A percentile compares a stretch with the other conserved stretches of the same genome.
phyloP scores from a whole-genome alignment of 2,329 filamentous ascomycete genomes.

The Neocatenulostroma microsporum region DNA sequence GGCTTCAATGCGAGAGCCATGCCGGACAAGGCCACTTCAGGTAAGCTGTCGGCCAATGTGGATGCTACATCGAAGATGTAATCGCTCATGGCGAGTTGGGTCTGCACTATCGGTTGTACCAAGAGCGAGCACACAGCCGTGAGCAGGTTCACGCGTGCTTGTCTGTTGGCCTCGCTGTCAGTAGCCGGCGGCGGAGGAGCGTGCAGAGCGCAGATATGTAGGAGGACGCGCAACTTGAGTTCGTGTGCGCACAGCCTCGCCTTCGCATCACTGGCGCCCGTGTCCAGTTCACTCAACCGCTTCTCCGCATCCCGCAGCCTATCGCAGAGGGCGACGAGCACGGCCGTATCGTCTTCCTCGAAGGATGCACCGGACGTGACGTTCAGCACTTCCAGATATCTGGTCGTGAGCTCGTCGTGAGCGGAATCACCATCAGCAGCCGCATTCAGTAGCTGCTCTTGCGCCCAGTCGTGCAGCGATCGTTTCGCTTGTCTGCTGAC shows the following conservation, averaged over 20 bases:
- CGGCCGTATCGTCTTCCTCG: slow-evolving; percentile 11
- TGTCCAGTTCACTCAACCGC: too few species aligned
- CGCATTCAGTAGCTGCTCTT: slow-evolving; percentile 30
- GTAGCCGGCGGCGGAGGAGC: slow-evolving; percentile 18
- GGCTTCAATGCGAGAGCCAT: slow-evolving; percentile 17
- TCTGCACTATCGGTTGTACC: slow-evolving; percentile 31
- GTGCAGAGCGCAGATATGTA: slow-evolving; percentile 37
- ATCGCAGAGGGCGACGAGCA: slow-evolving; percentile 17
- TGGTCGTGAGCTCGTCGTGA: slow-evolving; percentile 5
- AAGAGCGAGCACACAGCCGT: slow-evolving; percentile 33
- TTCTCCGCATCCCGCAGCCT: slow-evolving; percentile 19
- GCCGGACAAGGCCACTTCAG: slow-evolving; percentile 31
- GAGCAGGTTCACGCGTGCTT: slow-evolving; percentile 19
- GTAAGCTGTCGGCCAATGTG: slow-evolving; percentile 35
- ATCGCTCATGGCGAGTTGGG: slow-evolving; percentile 30
- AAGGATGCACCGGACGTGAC: slow-evolving; percentile 17
- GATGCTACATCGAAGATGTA: slow-evolving; percentile 39
- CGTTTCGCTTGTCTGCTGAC: slow-evolving; percentile 19
- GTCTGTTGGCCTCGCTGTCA: slow-evolving; percentile 24
- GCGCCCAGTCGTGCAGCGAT: slow-evolving; percentile 25
- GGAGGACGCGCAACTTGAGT: slow-evolving; percentile 27
- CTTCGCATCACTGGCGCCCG: too few species aligned
- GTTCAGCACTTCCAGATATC: slow-evolving; percentile 23
- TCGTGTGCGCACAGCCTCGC: too few species aligned
- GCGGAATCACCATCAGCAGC: too few species aligned